Evolutionary conservation across 2,329 filamentous ascomycete genomes (phyloP).

Genomic region (Microdochium nivale): DNA sequence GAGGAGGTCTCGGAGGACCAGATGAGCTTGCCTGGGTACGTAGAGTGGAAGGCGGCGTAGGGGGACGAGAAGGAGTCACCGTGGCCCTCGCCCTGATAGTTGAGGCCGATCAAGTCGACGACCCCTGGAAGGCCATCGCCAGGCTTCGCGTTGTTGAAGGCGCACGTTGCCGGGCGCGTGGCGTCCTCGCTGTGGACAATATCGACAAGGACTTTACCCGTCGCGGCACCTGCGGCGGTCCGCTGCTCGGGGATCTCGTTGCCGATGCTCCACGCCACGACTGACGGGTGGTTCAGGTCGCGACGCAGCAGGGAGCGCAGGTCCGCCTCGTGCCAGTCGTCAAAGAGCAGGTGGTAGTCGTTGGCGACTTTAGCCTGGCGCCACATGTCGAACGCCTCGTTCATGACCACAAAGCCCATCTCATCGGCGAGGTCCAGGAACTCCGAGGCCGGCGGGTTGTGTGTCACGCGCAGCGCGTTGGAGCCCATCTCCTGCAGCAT

Average conservation of each 20-base stretch:
- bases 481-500: conserved; percentile 39
- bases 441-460: conserved; percentile 44
- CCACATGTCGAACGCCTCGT: conserved; percentile 48
- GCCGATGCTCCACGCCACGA: conserved; percentile 36
- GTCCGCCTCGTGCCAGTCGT: conserved; percentile 18
- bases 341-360: conserved; percentile 20
- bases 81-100: conserved; percentile 46
- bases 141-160: conserved; percentile 22
- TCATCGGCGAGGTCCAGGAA: conserved; percentile 39
- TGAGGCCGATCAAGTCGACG: conserved; percentile 36
- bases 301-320: conserved; percentile 34
- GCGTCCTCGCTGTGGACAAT: conserved; percentile 18
- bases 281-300: conserved; percentile 27
- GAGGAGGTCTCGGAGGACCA: conserved; percentile 31
- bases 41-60: conserved; percentile 13
- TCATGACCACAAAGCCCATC: conserved; percentile 40
- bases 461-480: conserved; percentile 41
- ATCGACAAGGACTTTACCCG: conserved; percentile 31
- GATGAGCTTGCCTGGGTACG: neutral
- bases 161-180: conserved; percentile 18
- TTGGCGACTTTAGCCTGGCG: conserved; percentile 31
- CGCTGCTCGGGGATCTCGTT: conserved; percentile 45
- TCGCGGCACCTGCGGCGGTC: conserved; percentile 23
- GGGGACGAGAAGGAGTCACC: conserved; percentile 12
- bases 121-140: conserved; percentile 14